A percentile compares a stretch with the other conserved stretches of the same genome.
phyloP scores from a whole-genome alignment of 345 rosid species.

The Citrus reticulata region DNA sequence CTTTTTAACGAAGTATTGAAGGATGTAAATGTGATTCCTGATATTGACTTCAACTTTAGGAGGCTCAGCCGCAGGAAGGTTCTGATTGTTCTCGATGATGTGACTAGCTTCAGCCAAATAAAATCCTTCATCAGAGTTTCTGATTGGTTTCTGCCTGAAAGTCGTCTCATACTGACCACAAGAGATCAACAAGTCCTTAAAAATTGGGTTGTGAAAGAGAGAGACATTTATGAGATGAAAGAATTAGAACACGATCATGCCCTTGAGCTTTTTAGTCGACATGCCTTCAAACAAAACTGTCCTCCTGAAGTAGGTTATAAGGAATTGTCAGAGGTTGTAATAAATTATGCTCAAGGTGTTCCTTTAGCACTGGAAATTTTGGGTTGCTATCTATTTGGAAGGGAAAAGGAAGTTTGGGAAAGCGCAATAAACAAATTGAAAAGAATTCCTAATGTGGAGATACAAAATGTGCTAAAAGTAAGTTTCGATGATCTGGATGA shows the following conservation, averaged over 20 bases:
- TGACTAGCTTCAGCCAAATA: no score
- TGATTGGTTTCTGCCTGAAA: background rate
- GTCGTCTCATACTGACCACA: no score
- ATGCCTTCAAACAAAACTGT: background rate
- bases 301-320: background rate
- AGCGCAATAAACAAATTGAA: background rate
- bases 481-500: background rate
- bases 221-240: background rate
- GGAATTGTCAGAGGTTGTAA: background rate
- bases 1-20: background rate
- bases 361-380: background rate
- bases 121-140: no score
- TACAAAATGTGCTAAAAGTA: background rate
- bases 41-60: background rate
- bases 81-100: background rate
- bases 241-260: no score
- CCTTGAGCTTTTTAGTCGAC: background rate
- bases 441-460: background rate
- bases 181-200: no score
- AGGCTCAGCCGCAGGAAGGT: background rate
- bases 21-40: background rate
- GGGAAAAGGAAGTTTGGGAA: no score
- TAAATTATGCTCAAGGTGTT: background rate
- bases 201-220: no score
- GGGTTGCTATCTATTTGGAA: background rate